These are phyloP conservation scores for Candida ipomoeae DNA, from an alignment of 805 yeast species.

Conservation along the genomic window DNA sequence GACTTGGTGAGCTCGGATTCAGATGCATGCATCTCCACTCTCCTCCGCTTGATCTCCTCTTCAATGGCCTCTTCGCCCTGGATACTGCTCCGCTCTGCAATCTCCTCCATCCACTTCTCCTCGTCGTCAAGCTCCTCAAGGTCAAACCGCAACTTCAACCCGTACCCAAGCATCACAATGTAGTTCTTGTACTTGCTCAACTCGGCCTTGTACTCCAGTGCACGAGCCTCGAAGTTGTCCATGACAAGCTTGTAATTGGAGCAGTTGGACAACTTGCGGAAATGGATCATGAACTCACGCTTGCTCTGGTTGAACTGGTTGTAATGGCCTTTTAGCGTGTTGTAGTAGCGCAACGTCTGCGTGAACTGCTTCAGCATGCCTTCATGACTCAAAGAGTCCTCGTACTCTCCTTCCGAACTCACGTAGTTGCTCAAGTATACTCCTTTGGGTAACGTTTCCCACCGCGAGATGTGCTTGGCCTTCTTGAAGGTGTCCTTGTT, in stretches of 20 bases:
- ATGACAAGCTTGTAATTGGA: slow-evolving; percentile 35
- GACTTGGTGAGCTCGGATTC: slow-evolving; percentile 31
- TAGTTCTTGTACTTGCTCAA: slow-evolving; percentile 44
- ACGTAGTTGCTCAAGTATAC: slow-evolving; percentile 35
- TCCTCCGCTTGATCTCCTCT: slow-evolving; percentile 8
- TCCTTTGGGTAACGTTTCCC: slow-evolving; percentile 42
- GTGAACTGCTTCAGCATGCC: slow-evolving; percentile 44
- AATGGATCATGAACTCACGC: slow-evolving; percentile 26
- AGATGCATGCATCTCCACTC: slow-evolving; percentile 9
- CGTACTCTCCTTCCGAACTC: slow-evolving; percentile 16
- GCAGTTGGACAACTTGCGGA: slow-evolving; percentile 23
- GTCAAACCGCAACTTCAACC: slow-evolving; percentile 43
- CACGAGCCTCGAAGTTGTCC: slow-evolving; percentile 38
- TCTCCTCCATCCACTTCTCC: slow-evolving; percentile 8
- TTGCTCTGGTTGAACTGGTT: slow-evolving; percentile 29
- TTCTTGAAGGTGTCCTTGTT: slow-evolving; percentile 29
- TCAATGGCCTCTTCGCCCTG: slow-evolving; percentile 9
- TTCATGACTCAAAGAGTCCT: slow-evolving; percentile 23
- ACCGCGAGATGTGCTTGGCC: slow-evolving; percentile 34
- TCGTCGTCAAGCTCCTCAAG: slow-evolving; percentile 30
- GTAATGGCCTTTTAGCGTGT: slow-evolving; percentile 33
- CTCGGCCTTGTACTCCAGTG: slow-evolving; percentile 43
- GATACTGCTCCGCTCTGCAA: background rate
- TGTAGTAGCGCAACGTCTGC: slow-evolving; percentile 39
- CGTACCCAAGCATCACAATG: slow-evolving; percentile 43